Evolutionary conservation across 1,284 basidiomycete species (phyloP), one percentile per base, ranked within the genome.

Genomic region (Melanopsichium pennsylvanicum): DNA sequence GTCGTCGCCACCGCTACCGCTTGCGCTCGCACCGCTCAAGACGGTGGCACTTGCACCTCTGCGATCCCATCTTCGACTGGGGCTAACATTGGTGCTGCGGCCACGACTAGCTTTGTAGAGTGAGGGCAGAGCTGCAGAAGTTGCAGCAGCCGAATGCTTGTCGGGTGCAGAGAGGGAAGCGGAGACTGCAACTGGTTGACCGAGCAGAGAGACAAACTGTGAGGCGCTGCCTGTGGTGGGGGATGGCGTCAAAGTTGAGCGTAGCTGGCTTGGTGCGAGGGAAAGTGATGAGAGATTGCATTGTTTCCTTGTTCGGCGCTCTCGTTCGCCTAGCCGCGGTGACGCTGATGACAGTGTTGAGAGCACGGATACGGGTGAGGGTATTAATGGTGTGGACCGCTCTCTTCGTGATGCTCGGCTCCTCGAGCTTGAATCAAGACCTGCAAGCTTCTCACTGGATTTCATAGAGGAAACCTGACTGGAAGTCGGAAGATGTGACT

Each of bases 31-130:
- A 26, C 66, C 58, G 21, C 60, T 69, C 18, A 67, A 49, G 5
- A 72, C 67, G 10, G 31, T 67, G 18, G 70, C 70, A 34, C 70
- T 72, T 5, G 70, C 63, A 16, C 70, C 54, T 15, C 70, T 50
- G 16, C 70, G 54, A 37, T 70, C 70, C 70, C 70, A 72, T 34
- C 70, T 49, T 13, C 62, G 58, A 38, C 61, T 70, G 10, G 70
- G 70, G 32, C 61, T 70, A 40, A 70, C 67, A 23, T 72, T 72
- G 40, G 47, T 40, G 33, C 67, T 72, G 16, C 70, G 63, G 12
- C 70, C 70, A 19, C 70, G 58, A 16, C 62, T 63, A 19, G 58
- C 54, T 19, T 72, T 63, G 52, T 72, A 70, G 7, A 69, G 39
- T 2, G 68, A 70, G 9, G 55, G 70, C 7, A 64, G 50, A 9